phyloP scores from a whole-genome alignment of 306 rosid species.

The Begonia masoniana region DNA sequence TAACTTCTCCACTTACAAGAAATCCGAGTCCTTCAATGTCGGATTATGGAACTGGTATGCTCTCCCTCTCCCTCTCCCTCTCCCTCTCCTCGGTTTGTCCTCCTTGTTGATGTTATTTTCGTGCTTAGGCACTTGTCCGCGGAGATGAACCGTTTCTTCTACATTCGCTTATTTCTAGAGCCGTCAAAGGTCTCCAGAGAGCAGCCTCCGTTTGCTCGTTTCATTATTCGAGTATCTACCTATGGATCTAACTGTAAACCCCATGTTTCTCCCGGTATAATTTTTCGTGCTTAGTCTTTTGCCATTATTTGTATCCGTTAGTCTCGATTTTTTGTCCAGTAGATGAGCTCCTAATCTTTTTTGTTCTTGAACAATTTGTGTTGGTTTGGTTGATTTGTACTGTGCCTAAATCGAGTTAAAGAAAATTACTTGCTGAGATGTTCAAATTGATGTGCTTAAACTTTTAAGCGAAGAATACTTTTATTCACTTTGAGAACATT shows the following conservation, averaged over 20 bases:
- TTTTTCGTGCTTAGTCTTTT: neutral
- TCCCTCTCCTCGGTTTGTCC: neutral
- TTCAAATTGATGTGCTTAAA: too few relatives aligned
- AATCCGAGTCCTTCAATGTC: conserved; percentile 69
- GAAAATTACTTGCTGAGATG: too few relatives aligned
- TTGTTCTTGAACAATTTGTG: too few relatives aligned
- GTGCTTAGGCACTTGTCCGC: conserved; percentile 42
- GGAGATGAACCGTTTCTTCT: conserved; percentile 54
- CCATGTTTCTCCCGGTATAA: conserved; percentile 50
- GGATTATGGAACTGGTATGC: conserved; percentile 86
- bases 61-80: neutral
- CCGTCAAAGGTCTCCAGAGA: conserved; percentile 35
- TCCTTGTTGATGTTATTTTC: conserved; percentile 2
- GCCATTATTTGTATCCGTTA: too few relatives aligned
- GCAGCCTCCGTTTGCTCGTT: conserved; percentile 62
- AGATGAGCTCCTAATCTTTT: too few relatives aligned
- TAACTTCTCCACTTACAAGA: conserved; percentile 43
- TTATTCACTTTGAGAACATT: too few relatives aligned
- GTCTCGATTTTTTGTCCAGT: too few relatives aligned
- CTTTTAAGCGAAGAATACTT: too few relatives aligned
- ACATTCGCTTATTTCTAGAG: conserved; percentile 73
- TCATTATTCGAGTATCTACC: conserved; percentile 49
- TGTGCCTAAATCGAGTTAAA: too few relatives aligned
- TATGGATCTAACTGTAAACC: conserved; percentile 43
- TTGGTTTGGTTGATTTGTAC: too few relatives aligned